phyloP scores from a whole-genome alignment of 2,329 filamentous ascomycete genomes.

The Claviceps sp. region DNA sequence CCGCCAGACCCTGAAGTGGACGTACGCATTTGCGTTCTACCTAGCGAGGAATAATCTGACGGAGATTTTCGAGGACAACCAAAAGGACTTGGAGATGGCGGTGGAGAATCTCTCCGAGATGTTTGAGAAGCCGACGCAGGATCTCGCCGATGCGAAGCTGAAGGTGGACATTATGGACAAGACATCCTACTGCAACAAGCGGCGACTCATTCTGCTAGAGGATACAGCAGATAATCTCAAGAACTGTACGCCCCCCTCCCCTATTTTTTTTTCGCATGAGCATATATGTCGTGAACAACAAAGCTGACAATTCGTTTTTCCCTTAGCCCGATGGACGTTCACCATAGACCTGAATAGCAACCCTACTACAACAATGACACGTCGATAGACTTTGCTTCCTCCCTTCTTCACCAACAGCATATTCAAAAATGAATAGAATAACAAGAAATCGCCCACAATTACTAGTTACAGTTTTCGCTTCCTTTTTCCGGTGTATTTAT shows the following conservation, averaged over 20 bases:
- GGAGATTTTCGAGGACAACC: conserved; percentile 96
- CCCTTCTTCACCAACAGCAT: background rate
- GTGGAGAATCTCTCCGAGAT: conserved; percentile 96
- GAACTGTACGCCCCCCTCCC: conserved; percentile 43
- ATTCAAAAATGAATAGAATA: background rate
- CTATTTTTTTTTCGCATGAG: background rate
- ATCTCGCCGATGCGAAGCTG: conserved; percentile 72
- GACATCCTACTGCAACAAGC: conserved; percentile 90
- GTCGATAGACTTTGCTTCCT: conserved; percentile 2
- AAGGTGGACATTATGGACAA: conserved; percentile 99
- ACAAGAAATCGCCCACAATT: background rate
- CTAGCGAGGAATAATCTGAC: conserved; percentile 91
- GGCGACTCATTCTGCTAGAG: conserved; percentile 76
- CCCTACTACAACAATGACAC: background rate
- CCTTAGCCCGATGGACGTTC: conserved; percentile 33
- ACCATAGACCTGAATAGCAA: conserved; percentile 5
- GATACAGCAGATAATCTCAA: conserved; percentile 89
- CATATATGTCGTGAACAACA: background rate
- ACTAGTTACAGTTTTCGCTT: background rate
- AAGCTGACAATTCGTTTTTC: background rate
- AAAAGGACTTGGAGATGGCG: conserved; percentile 93
- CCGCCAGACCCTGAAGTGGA: conserved; percentile 98
- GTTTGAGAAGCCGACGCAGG: conserved; percentile 93
- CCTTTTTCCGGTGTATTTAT: background rate
- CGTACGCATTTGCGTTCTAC: conserved; percentile 96